phyloP scores from a whole-genome alignment of 2,329 filamentous ascomycete species.

The Calycina herbarum region DNA sequence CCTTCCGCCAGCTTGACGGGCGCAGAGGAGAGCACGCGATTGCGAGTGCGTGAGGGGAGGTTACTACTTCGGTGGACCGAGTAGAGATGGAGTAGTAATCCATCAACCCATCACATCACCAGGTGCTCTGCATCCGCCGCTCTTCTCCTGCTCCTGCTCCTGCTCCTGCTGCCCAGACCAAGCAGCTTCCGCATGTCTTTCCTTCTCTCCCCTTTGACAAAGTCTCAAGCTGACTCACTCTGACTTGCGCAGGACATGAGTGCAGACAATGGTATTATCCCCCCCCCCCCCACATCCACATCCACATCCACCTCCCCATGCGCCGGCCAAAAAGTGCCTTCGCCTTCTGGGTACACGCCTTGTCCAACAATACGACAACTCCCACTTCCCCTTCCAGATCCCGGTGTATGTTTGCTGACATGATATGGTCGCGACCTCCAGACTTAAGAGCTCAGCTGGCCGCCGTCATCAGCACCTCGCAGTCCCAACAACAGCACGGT shows the following conservation, averaged over 20 bases:
- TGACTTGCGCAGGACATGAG: slow-evolving; percentile 35
- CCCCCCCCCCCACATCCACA: neutral
- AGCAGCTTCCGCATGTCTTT: neutral
- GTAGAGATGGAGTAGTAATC: slow-evolving; percentile 7
- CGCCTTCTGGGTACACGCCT: neutral
- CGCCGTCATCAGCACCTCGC: slow-evolving; percentile 34
- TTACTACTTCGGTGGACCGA: neutral
- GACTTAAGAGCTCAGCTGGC: slow-evolving; percentile 40
- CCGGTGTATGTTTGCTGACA: slow-evolving; percentile 33
- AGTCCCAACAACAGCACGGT: slow-evolving; percentile 22
- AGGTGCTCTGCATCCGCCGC: slow-evolving; percentile 4
- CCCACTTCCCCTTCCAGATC: neutral
- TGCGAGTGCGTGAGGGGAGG: neutral
- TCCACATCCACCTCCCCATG: slow-evolving; percentile 11
- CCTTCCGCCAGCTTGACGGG: neutral
- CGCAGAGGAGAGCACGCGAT: neutral
- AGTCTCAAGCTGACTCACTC: slow-evolving; percentile 32
- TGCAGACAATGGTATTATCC: slow-evolving; percentile 34
- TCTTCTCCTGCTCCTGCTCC: too few species aligned
- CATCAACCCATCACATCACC: slow-evolving; percentile 7
- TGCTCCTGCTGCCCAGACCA: neutral
- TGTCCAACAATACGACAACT: slow-evolving; percentile 3
- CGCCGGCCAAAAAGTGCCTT: slow-evolving; percentile 3
- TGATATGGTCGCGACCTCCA: slow-evolving; percentile 31
- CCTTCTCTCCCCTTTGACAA: slow-evolving; percentile 10